Evolutionary conservation across 176 grass and related monocot genomes (phyloP), one percentile per base, ranked within the genome.

Genomic region (Typha latifolia): DNA sequence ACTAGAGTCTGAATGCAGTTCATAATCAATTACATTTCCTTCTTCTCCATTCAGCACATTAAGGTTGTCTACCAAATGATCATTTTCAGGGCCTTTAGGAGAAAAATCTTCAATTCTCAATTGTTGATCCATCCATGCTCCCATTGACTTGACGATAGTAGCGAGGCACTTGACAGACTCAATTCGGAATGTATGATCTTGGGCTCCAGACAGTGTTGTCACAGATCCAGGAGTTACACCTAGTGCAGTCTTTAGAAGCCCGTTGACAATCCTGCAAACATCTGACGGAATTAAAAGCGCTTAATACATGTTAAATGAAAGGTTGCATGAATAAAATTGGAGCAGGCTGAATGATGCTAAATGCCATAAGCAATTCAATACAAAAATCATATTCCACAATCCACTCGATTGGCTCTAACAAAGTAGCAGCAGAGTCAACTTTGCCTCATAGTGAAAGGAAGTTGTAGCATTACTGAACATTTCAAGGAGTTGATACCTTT

Each of bases 111-210:
- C 85, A 75, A 99, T 90, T 90, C 63, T 87, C 14, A 93, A 64
- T 67, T 99, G 94, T 51, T 87, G 94, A 69, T 99, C 94, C 86
- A 99, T 83, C 94, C 94, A 99, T 61, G 76, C 51, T 49, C 86
- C 72, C 83, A 93, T 93, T 32, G 94, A 87, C 62, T 78, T 90
- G 69, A 93, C 75, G 78, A 90, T 69, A 62, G 71, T 69, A 69
- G 89, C 84, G 66, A 99, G 81, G 64, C 89, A 99, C 81, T 93
- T 99, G 16, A 99, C 79, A 26, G 94, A 92, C 77, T 93, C 94
- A 71, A 85, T 81, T 18, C 89, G 84, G 68, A 99, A 93, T 78
- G 89, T 90, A 69, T 84, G 86, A 70, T 99, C 94, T 77, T 99
- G 94, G 12, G 94, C 86, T 7, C 64, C 63, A 49, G 94, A 89